phyloP scores from a whole-genome alignment of 148 eudicot species.

The Camellia lanceoleosa region DNA sequence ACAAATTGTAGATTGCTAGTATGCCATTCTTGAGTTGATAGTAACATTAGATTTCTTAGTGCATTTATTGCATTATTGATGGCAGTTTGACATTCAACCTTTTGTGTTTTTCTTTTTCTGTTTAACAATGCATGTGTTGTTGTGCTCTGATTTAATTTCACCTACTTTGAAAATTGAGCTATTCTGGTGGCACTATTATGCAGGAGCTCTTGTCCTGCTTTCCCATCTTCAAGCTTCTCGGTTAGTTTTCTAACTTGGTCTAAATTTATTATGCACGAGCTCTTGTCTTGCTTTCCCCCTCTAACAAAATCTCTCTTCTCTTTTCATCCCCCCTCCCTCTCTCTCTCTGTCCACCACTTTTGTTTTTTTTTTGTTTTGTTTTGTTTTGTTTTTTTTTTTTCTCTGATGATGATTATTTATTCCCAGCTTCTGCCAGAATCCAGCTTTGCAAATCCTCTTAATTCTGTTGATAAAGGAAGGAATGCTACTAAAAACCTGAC shows the following conservation, averaged over 20 bases:
- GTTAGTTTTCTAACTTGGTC: slow-evolving; percentile 35
- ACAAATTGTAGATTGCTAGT: not conserved
- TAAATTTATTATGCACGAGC: not conserved
- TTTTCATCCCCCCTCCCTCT: not conserved
- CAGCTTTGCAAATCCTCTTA: slow-evolving; percentile 25
- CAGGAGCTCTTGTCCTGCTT: slow-evolving; percentile 75
- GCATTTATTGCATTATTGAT: not conserved
- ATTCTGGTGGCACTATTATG: slow-evolving; percentile 14
- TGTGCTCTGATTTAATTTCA: not conserved
- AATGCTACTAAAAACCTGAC: too few relatives aligned
- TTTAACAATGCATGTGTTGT: not conserved
- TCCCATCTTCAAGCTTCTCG: slow-evolving; percentile 48
- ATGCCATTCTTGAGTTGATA: too few relatives aligned
- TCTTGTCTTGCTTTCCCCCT: too few relatives aligned
- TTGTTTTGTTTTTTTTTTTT: too few relatives aligned
- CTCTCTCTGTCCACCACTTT: not conserved
- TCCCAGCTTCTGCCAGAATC: slow-evolving; percentile 50
- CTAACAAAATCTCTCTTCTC: not conserved
- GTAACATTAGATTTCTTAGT: too few relatives aligned
- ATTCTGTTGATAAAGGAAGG: slow-evolving; percentile 20
- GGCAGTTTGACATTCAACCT: not conserved
- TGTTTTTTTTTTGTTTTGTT: not conserved
- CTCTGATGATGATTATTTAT: not conserved
- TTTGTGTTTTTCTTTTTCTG: not conserved
- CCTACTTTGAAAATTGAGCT: not conserved